Base-by-base conservation (phyloP, 1,284 basidiomycete genomes). In the Heterobasidion parviporum region DNA sequence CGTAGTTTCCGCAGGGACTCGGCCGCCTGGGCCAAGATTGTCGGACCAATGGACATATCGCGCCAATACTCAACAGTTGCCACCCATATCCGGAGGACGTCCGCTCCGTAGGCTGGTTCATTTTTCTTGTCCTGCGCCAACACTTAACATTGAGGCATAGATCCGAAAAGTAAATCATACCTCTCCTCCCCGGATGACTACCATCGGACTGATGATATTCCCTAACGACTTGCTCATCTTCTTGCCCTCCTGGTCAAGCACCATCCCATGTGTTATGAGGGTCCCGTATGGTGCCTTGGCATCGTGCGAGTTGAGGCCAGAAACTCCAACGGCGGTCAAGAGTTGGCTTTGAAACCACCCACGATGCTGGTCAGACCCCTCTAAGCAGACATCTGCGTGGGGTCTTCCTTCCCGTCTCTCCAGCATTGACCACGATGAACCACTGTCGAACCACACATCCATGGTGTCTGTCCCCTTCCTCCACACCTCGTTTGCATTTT, bases 361-460 rank as follows among this genome's bases (percentile, higher is more conserved):
- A 8, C 97, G 86, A 70, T 99, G 96, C 69, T 99, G 97, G 70
- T 99, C 97, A 0, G 92, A 92, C 9, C 97, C 97, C 67, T 99
- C 97, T 12, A 99, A 73, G 65, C 93, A 96, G 10, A 98, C 79
- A 66, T 99, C 94, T 0, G 95, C 92, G 83, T 72, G 47, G 78
- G 67, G 38, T 48, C 54, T 36, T 38, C 50, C 49, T 36, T 54
- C 54, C 51, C 56, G 45, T 54, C 75, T 77, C 34, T 65, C 65
- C 36, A 98, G 74, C 71, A 93, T 81, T 1, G 91, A 85, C 97
- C 97, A 99, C 1, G 94, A 94, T 1, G 90, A 87, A 1, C 97
- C 97, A 64, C 92, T 96, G 73, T 99, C 97, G 64, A 99, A 99
- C 97, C 97, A 99, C 3, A 99, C 97, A 68, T 99, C 97, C 80